Conservation (phyloP, 352 stramenopile genomes). For the Pythium sukuiense region DNA sequence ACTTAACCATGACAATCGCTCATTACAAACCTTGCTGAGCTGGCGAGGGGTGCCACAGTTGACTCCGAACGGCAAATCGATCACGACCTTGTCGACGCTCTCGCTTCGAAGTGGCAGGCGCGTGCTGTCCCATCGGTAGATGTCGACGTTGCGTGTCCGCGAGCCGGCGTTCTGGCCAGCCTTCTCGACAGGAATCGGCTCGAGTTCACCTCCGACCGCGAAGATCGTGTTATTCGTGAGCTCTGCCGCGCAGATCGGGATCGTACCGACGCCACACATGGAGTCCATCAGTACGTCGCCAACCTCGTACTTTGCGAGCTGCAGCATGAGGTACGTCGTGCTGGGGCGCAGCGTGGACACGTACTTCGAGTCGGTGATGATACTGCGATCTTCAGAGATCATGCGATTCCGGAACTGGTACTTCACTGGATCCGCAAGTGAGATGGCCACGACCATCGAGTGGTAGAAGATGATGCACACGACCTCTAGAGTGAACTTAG, state of each 20-base stretch:
- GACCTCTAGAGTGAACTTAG: constrained; percentile 68
- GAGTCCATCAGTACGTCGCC: constrained; percentile 78
- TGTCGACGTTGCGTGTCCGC: constrained; percentile 39
- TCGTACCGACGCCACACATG: constrained; percentile 82
- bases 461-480: constrained; percentile 77
- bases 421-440: constrained; percentile 53
- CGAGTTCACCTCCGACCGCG: constrained; percentile 65
- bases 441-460: constrained; percentile 63
- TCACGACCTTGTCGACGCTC: constrained; percentile 62
- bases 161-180: constrained; percentile 50
- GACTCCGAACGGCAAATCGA: constrained; percentile 81
- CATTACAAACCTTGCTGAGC: constrained; percentile 55
- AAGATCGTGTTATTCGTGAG: constrained; percentile 57
- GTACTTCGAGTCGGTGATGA: constrained; percentile 59
- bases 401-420: constrained; percentile 71
- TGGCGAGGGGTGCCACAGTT: constrained; percentile 68
- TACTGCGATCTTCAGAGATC: constrained; percentile 62
- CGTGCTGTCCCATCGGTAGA: constrained; percentile 69
- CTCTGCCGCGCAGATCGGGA: constrained; percentile 59
- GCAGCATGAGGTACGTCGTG: constrained; percentile 75
- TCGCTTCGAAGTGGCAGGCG: constrained; percentile 51
- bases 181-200: constrained; percentile 49
- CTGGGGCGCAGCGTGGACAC: constrained; percentile 76
- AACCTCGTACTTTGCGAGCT: constrained; percentile 49
- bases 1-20: background rate